Base-by-base conservation (phyloP, 306 rosid genomes). In the Pyrus communis region DNA sequence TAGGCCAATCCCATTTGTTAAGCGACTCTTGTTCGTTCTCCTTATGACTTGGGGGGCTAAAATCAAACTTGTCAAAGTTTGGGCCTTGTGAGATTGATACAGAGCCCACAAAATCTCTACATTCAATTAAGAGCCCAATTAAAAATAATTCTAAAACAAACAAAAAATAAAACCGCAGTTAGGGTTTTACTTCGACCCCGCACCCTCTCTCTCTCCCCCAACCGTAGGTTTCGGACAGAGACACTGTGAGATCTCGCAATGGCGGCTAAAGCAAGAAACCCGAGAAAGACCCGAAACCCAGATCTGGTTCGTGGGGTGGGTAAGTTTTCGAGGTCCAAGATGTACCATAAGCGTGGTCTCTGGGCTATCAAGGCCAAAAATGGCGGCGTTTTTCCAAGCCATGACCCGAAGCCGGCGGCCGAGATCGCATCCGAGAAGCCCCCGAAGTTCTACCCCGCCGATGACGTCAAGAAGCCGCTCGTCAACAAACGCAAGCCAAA, bases 341-440 rank as follows among this genome's bases (percentile, higher is more conserved):
- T 80, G 84, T 84, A 84, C 82, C 84, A 80, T 75, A 81, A 75
- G 75, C 77, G 79, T 7, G 85, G 87, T 14, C 85, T 81, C 13
- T 80, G 85, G 87, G 84, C 87, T 51, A 77, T 81, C 75, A 84
- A 84, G 85, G 80, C 82, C 59, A 74, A 84, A 51, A 78, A 73
- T 42, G 82, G 82, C 33, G 84, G 87, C 60, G 82, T 73, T 46
- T 84, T 80, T 65, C 87, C 87, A 10, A 69, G 70, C 69, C 84
- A 84, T 69, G 84, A 80, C 40, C 25, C 84, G 59, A 68, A 73
- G 67, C 82, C 84, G 1, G 80, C 82, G 28, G 81, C 71, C 14
- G 66, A 49, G 57, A 35, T 51, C 18, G 42, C 74, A n/a, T 21
- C 67, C 7, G 66, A 59, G 79, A 84, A 84, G 74, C 54, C 87